Percentiles rank a stretch among this genome's conserved stretches.
These are phyloP conservation scores for Podila epicladia DNA, from an alignment of 192 early-diverging fungal species.

Conservation along the genomic window DNA sequence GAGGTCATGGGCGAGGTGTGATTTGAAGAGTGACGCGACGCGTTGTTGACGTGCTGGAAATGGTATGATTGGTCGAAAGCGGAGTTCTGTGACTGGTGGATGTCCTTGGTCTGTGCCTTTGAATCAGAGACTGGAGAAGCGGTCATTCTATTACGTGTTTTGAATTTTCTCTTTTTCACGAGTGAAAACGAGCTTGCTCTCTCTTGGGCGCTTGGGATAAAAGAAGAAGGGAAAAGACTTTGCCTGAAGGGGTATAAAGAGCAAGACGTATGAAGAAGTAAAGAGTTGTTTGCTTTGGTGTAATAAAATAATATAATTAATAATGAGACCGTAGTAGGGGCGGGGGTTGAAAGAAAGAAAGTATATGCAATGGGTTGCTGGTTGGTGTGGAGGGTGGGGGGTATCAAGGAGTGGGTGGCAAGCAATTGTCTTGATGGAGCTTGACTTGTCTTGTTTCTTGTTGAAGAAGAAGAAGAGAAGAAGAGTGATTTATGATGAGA, in stretches of 20 bases:
- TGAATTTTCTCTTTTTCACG: not conserved
- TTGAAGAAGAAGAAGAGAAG: conserved; percentile 5
- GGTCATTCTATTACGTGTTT: conserved; percentile 10
- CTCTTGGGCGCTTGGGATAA: not conserved
- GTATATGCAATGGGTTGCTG: no score
- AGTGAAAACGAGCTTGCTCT: not conserved
- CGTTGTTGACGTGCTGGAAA: conserved; percentile 4
- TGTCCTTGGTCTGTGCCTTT: conserved; percentile 37
- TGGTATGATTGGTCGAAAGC: conserved; percentile 12
- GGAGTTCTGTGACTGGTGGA: conserved; percentile 12
- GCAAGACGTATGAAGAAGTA: not conserved
- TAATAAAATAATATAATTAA: no score
- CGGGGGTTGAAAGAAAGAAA: no score
- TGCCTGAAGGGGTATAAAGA: not conserved
- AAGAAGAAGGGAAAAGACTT: not conserved
- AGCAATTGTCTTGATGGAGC: not conserved
- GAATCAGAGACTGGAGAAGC: not conserved
- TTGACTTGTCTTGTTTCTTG: not conserved
- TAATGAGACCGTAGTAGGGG: no score
- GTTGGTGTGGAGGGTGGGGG: not conserved
- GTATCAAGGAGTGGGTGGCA: not conserved
- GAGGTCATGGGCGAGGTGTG: conserved; percentile 1
- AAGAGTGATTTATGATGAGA: not conserved
- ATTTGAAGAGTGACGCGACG: conserved; percentile 9
- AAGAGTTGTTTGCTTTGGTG: no score